Evolutionary conservation across 148 eudicot genomes (phyloP).

Genomic region (Euryodendron excelsum): DNA sequence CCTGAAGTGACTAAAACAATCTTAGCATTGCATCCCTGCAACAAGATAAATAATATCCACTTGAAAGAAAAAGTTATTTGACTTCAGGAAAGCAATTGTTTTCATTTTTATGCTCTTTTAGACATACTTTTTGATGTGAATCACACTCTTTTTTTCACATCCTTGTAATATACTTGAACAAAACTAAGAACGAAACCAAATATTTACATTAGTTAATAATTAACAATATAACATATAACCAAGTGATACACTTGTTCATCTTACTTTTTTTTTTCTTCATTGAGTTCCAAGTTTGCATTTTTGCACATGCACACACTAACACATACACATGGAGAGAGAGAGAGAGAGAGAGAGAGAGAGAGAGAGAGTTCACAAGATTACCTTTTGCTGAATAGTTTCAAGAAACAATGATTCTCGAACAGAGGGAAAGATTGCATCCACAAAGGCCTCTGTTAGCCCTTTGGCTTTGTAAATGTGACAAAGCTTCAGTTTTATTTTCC

Average conservation of each 20-base stretch:
- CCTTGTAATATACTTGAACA: background rate
- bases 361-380: slow-evolving; percentile 18
- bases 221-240: too few relatives aligned
- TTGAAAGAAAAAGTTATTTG: background rate
- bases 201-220: background rate
- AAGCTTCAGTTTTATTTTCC: slow-evolving; percentile 76
- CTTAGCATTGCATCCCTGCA: background rate
- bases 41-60: background rate
- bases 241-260: too few relatives aligned
- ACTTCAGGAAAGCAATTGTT: background rate
- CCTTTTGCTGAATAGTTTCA: slow-evolving; percentile 62
- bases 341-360: background rate
- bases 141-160: slow-evolving; percentile 5
- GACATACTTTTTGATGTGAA: background rate
- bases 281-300: background rate
- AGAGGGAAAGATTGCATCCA: slow-evolving; percentile 58
- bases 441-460: slow-evolving; percentile 68
- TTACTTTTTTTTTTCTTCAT: too few relatives aligned
- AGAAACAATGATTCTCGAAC: slow-evolving; percentile 63
- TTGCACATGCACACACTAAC: background rate
- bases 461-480: slow-evolving; percentile 58
- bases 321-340: background rate
- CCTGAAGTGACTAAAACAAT: too few relatives aligned
- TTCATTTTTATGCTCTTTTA: background rate
- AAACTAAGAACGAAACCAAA: background rate